A percentile compares a stretch with the other conserved stretches of the same genome.
Conservation (phyloP, 2,329 filamentous ascomycete genomes). For the Alternaria sp. region DNA sequence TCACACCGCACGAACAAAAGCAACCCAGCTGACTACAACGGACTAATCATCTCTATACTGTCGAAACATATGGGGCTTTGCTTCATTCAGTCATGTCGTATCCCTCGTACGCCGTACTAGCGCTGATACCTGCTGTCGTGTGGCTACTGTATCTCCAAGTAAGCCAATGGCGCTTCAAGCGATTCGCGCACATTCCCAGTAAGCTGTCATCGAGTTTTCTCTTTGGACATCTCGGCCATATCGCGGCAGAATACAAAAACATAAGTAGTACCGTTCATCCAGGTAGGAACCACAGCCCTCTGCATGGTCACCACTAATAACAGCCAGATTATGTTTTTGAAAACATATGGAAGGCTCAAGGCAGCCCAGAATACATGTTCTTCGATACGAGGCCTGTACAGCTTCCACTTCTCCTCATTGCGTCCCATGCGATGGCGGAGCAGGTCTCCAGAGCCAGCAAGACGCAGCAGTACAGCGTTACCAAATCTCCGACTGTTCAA, state of each 20-base stretch:
- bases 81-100: slow-evolving; percentile 22
- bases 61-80: background rate
- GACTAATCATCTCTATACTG: background rate
- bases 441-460: slow-evolving; percentile 40
- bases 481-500: slow-evolving; percentile 45
- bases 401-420: slow-evolving; percentile 32
- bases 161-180: slow-evolving; percentile 36
- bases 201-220: slow-evolving; percentile 29
- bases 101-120: slow-evolving; percentile 24
- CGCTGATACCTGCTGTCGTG: slow-evolving; percentile 23
- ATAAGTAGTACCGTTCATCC: slow-evolving; percentile 32
- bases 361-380: slow-evolving; percentile 35
- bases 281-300: slow-evolving; percentile 22
- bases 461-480: slow-evolving; percentile 37
- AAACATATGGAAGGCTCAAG: slow-evolving; percentile 33
- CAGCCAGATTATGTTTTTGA: slow-evolving; percentile 43
- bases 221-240: slow-evolving; percentile 35
- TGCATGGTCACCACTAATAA: background rate
- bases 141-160: slow-evolving; percentile 31
- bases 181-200: slow-evolving; percentile 31
- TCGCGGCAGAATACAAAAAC: slow-evolving; percentile 35
- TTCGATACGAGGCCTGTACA: slow-evolving; percentile 43
- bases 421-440: slow-evolving; percentile 45
- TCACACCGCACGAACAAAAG: background rate
- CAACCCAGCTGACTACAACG: background rate